These are phyloP conservation scores for Zelonia costaricensis DNA, from an alignment of 208 protist genomes.

Conservation along the genomic window DNA sequence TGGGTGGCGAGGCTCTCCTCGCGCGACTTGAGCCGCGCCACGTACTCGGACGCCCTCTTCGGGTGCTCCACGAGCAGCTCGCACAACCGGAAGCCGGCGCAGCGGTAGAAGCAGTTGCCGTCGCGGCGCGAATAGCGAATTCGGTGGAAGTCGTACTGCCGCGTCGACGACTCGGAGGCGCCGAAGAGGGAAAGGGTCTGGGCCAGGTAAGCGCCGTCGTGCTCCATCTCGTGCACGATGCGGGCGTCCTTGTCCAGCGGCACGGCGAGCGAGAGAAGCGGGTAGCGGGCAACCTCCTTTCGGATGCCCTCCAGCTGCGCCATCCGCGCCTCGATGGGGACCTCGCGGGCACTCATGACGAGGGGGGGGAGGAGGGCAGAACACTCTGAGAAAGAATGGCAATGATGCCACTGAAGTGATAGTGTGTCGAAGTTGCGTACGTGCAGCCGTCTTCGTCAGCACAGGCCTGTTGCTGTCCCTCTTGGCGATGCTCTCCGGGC, in stretches of 20 bases:
- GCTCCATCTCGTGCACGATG: slow-evolving; percentile 44
- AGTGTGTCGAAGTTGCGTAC: too few species aligned
- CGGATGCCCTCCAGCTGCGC: slow-evolving; percentile 65
- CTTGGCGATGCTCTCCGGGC: too few species aligned
- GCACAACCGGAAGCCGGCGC: slow-evolving; percentile 61
- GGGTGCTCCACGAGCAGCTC: slow-evolving; percentile 32
- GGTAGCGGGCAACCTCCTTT: slow-evolving; percentile 47
- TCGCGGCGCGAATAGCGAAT: slow-evolving; percentile 78
- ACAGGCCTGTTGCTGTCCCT: too few species aligned
- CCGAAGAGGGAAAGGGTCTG: slow-evolving; percentile 57
- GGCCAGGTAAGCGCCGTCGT: slow-evolving; percentile 34
- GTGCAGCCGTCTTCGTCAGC: too few species aligned
- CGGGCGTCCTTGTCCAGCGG: slow-evolving; percentile 24
- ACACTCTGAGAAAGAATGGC: too few species aligned
- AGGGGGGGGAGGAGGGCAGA: too few species aligned
- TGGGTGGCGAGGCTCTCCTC: slow-evolving; percentile 28
- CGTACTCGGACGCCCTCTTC: slow-evolving; percentile 16
- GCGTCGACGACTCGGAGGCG: slow-evolving; percentile 5
- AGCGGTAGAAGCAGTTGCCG: slow-evolving; percentile 90
- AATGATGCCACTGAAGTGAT: too few species aligned
- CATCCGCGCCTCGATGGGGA: slow-evolving; percentile 11
- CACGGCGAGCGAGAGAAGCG: slow-evolving; percentile 45
- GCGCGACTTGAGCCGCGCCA: slow-evolving; percentile 18
- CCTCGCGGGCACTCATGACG: too few species aligned
- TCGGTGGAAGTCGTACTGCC: slow-evolving; percentile 16